These are phyloP conservation scores for Myriosclerotinia scirpicola DNA, from an alignment of 2,329 filamentous ascomycete genomes.

Conservation along the genomic window DNA sequence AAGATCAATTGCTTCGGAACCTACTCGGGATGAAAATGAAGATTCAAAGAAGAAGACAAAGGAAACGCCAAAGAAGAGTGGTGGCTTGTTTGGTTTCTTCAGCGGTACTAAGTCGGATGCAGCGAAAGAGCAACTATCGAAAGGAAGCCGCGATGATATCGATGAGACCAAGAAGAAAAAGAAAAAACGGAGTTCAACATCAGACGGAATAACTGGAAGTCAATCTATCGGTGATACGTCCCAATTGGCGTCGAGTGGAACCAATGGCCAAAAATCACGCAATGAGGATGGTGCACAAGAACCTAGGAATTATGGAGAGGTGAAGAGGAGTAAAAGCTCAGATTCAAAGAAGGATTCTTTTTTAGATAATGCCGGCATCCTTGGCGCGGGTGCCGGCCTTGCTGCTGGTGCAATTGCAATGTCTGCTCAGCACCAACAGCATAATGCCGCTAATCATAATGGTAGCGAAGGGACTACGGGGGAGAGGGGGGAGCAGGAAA, in stretches of 20 bases:
- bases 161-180: constrained; percentile 39
- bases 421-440: constrained; percentile 40
- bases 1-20: constrained; percentile 49
- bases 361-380: constrained; percentile 71
- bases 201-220: constrained; percentile 33
- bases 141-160: constrained; percentile 34
- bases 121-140: constrained; percentile 33
- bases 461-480: constrained; percentile 29
- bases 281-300: constrained; percentile 32
- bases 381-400: constrained; percentile 68
- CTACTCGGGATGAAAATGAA: constrained; percentile 41
- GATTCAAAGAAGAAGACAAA: constrained; percentile 42
- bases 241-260: constrained; percentile 33
- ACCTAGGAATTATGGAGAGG: constrained; percentile 33
- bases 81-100: constrained; percentile 48
- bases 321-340: constrained; percentile 36
- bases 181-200: constrained; percentile 39
- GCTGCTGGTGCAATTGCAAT: constrained; percentile 49
- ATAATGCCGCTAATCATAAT: constrained; percentile 40
- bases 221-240: constrained; percentile 34
- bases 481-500: constrained; percentile 23
- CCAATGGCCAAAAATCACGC: constrained; percentile 28
- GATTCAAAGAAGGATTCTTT: constrained; percentile 55
- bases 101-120: constrained; percentile 42
- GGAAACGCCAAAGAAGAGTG: constrained; percentile 43